Conservation (phyloP, 192 early-diverging fungal species). For the Haplosporangium gracile region DNA sequence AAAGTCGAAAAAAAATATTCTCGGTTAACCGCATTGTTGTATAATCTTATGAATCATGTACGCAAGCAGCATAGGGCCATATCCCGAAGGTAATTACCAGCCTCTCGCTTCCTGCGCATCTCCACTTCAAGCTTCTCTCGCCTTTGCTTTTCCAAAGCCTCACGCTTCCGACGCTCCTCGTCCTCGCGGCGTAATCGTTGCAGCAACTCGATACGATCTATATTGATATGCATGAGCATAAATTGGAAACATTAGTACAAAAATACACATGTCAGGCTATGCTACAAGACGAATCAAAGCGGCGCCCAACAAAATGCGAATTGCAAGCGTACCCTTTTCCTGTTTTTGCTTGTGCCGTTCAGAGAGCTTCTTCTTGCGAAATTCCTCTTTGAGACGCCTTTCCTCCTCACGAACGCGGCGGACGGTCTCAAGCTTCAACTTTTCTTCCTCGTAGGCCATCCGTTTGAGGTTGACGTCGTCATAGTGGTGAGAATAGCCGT, state of each 20-base stretch:
- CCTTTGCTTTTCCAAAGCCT: constrained; percentile 40
- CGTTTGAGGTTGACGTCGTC: constrained; percentile 51
- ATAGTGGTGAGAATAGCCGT: constrained; percentile 55
- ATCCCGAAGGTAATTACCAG: constrained; percentile 22
- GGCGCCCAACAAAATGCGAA: neutral
- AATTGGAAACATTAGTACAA: neutral
- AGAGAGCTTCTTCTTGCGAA: constrained; percentile 35
- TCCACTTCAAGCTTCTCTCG: constrained; percentile 51
- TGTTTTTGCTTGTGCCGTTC: constrained; percentile 50
- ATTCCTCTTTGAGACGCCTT: constrained; percentile 49
- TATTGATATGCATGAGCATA: neutral
- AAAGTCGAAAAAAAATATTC: neutral
- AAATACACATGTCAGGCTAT: neutral
- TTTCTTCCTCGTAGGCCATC: constrained; percentile 56
- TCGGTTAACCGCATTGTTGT: neutral
- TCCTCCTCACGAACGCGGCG: constrained; percentile 50
- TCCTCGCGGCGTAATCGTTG: constrained; percentile 53
- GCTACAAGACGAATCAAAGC: neutral
- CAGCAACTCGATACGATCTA: constrained; percentile 39
- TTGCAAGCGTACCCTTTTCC: constrained; percentile 24
- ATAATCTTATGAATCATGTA: neutral
- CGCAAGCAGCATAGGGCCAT: neutral
- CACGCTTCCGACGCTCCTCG: constrained; percentile 51
- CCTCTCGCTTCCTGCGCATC: constrained; percentile 56
- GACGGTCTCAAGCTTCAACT: constrained; percentile 47